Base-by-base conservation (phyloP, 148 eudicot species). In the Amaranthus cruentus region DNA sequence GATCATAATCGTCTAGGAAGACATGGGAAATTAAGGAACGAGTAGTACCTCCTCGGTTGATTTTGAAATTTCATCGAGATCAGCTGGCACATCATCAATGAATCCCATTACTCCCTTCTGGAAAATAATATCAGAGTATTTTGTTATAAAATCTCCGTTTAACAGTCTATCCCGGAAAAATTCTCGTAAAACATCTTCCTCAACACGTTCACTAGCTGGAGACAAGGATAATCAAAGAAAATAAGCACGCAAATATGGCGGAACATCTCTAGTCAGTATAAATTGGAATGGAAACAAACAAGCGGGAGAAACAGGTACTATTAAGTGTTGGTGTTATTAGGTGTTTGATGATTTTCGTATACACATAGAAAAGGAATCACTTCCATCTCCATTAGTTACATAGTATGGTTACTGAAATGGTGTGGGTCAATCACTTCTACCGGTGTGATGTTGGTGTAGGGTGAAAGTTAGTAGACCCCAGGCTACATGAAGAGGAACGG, bases 111-210 rank as follows among this genome's bases (percentile, higher is more conserved):
- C 79, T 48, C 70, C 71, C 72, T 63, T 78, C 73, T 70, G 72
- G 74, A 84, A 78, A 54, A 84, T 28, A 64, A 75, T 74, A 71
- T 84, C 84, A 51, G 83, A 74, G 62, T 6, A 64, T 75, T 69
- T 81, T 66, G 87, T 71, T 54, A 84, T 59, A 59, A 84, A 62
- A 79, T 84, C 87, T 21, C 85, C 85, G 73, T 84, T 77, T 68
- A 82, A 49, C 62, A 74, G 83, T 68, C 87, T 84, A 76, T 84
- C 85, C 63, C 77, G 77, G 60, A 76, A 74, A 73, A 84, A 84
- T 59, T 74, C 87, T 75, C 62, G 74, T 47, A 82, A 66, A 74
- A 82, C 74, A 21, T 79, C 87, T 50, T 84, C 87, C 66, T 84
- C 81, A 7, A 69, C 79, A 55, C 47, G 50, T 66, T 76, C 82